These are phyloP conservation scores for Termitomyces eurrhizus DNA, from an alignment of 768 basidiomycete genomes.

Conservation along the genomic window DNA sequence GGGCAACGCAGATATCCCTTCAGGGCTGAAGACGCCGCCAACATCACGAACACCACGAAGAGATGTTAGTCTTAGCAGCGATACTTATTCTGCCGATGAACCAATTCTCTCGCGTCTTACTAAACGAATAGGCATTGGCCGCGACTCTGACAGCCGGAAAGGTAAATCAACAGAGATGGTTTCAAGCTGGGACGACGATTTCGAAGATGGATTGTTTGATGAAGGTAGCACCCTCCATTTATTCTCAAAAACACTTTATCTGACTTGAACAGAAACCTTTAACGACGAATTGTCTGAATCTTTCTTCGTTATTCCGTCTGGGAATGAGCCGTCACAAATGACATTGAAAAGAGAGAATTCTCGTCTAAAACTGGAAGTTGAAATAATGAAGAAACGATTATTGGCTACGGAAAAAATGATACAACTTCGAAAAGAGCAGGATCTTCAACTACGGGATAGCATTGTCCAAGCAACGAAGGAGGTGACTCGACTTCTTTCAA, in stretches of 20 bases:
- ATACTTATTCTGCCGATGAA: conserved; percentile 61
- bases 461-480: conserved; percentile 72
- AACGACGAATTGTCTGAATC: conserved; percentile 76
- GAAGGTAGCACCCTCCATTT: conserved; percentile 42
- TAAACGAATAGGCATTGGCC: conserved; percentile 42
- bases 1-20: conserved; percentile 33
- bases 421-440: conserved; percentile 73
- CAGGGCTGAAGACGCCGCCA: conserved; percentile 24
- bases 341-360: conserved; percentile 65
- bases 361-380: conserved; percentile 57
- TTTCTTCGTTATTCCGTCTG: conserved; percentile 70
- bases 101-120: conserved; percentile 56
- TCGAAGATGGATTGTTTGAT: conserved; percentile 62
- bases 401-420: conserved; percentile 59
- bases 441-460: conserved; percentile 74
- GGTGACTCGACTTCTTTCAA: conserved; percentile 22
- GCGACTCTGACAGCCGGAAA: conserved; percentile 21
- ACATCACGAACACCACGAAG: conserved; percentile 29
- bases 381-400: conserved; percentile 52
- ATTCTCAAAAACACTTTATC: background rate
- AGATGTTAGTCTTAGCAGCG: conserved; percentile 57
- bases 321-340: conserved; percentile 44
- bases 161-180: conserved; percentile 13
- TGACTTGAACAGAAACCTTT: conserved; percentile 19
- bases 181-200: conserved; percentile 38